Base-by-base conservation (phyloP, 352 stramenopile species). In the Pythium biforme region DNA sequence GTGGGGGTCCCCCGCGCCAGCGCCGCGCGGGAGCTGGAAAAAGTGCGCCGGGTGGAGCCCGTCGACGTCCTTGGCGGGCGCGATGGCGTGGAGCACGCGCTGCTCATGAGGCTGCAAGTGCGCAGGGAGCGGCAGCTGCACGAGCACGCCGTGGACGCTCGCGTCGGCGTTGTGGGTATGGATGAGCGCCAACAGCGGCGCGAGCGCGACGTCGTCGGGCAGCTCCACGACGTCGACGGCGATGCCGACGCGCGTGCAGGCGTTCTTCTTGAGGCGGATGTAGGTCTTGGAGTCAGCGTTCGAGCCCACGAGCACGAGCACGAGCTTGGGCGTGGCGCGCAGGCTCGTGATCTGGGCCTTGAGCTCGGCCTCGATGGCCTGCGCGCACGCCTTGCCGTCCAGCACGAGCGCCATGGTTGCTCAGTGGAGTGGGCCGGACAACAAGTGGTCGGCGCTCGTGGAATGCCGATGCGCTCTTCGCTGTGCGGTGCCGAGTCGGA, bases 231-330 rank as follows among this genome's bases (percentile, higher is more conserved):
- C 77, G 63, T 97, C 89, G 12, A 88, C 88, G 0, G 63, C 61
- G 72, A 99, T 97, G 41, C 96, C 97, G 23, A 97, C 86, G 60
- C 98, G 94, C 22, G 73, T 89, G 73, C 93, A 99, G 17, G 97
- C 97, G 70, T 98, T 99, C 74, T 99, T 98, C 75, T 99, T 99
- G 83, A 98, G 98, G 5, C 95, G 90, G 33, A 99, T 94, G 68
- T 99, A 99, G 39, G 96, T 98, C 57, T 90, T 91, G 20, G 92
- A 98, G 74, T 98, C 96, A 23, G 77, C 79, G 41, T 96, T 86
- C 40, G 81, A 76, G 54, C 97, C 96, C 6, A 99, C 95, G 31
- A 99, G 82, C 39, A 99, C 83, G 3, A 99, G 87, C 40, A 95
- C 96, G 10, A 99, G 71, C 10, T 93, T 88, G 9, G 97, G 97